These are phyloP conservation scores for Ustilago crameri DNA, from an alignment of 1,284 basidiomycete species.

Conservation along the genomic window DNA sequence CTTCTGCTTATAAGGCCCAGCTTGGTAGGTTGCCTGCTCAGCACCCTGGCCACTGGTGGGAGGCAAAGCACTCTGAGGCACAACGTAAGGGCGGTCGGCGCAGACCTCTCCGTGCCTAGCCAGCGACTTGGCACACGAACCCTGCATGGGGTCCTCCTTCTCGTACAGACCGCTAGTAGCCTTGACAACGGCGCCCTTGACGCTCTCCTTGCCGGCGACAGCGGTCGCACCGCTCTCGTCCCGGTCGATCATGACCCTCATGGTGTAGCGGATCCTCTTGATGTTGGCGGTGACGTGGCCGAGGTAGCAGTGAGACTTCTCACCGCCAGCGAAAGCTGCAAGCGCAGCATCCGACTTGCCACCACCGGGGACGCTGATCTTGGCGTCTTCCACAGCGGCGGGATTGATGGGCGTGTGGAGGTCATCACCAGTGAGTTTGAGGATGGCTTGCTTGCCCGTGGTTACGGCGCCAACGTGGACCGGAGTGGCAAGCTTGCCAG, in stretches of 20 bases:
- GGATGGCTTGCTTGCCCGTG: conserved; percentile 7
- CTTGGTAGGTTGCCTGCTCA: conserved; percentile 2
- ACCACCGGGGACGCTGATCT: conserved; percentile 6
- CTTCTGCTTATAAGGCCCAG: conserved; percentile 15
- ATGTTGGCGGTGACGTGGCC: conserved; percentile 18
- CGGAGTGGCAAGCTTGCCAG: conserved; percentile 32
- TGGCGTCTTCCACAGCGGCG: background rate
- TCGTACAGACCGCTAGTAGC: conserved; percentile 38
- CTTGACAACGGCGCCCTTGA: conserved; percentile 24
- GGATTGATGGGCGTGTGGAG: conserved; percentile 10
- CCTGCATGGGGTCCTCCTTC: conserved; percentile 17
- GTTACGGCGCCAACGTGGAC: conserved; percentile 9
- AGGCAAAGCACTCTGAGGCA: conserved; percentile 7
- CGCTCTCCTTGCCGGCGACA: background rate
- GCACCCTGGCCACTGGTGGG: background rate
- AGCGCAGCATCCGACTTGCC: background rate
- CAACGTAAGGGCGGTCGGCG: conserved; percentile 37
- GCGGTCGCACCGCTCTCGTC: conserved; percentile 31
- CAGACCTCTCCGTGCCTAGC: conserved; percentile 34
- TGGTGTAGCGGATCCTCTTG: conserved; percentile 33
- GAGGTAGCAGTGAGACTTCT: conserved; percentile 30
- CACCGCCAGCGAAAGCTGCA: conserved; percentile 3
- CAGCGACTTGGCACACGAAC: conserved; percentile 38
- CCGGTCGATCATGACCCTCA: conserved; percentile 21
- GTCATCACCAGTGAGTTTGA: conserved; percentile 31